Evolutionary conservation across 768 basidiomycete species (phyloP), one percentile per base, ranked within the genome.

Genomic region (Phanerochaete carnosa): DNA sequence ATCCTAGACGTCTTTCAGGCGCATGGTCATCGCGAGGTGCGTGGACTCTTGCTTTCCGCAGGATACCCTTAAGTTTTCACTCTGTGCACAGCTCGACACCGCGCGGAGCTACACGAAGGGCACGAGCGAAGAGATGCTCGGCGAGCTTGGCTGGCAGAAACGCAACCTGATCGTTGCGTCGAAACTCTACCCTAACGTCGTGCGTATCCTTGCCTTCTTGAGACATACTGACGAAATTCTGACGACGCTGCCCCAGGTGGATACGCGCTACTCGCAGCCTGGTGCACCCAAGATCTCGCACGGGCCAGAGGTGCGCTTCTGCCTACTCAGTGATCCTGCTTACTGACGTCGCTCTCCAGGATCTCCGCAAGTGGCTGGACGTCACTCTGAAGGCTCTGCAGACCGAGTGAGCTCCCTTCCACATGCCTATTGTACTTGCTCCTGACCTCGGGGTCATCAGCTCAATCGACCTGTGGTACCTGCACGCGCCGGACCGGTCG

Each of bases 81-180:
- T 13, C 26, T 11, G 30, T n/a, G 5, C 30, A 25, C 53, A 74
- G 68, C 57, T 75, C 49, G 74, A 75, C 58, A 69, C 70, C 45
- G 65, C 66, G 3, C 62, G 68, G n/a, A 28, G 52, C 23, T 74
- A 74, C 59, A 55, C 55, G 11, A 65, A 65, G 1, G 73, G 74
- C 2, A 75, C 76, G 8, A 68, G 64, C 46, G 75, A 76, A 62
- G 66, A 76, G 58, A 70, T 68, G 63, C 76, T 87, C n/a, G 84
- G 82, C 11, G 73, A 81, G 70, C 74, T 80, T 56, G 73, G 78
- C 62, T 81, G 81, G 75, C 73, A 80, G 61, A 70, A 72, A 45
- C 77, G 81, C 39, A 83, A 83, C 0, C 66, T 87, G 29, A 76
- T 77, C 59, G 71, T 88, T 37, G 84, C 85, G 49, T 88, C 85